phyloP scores from a whole-genome alignment of 2,329 filamentous ascomycete species.

The Alternaria tenuissima region DNA sequence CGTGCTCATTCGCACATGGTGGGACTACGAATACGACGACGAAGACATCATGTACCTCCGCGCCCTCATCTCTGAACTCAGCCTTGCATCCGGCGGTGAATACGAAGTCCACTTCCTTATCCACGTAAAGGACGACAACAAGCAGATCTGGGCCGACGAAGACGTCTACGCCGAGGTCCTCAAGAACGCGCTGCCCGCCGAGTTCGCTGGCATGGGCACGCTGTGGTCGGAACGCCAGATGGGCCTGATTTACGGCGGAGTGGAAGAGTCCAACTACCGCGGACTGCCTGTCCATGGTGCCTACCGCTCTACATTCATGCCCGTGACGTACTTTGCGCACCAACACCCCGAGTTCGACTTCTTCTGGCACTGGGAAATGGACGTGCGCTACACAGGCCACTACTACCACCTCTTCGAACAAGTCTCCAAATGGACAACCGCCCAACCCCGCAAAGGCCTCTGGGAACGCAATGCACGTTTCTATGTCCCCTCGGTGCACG shows the following conservation, averaged over 20 bases:
- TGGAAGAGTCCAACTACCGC: constrained; percentile 60
- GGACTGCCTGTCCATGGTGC: constrained; percentile 73
- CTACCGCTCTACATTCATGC: constrained; percentile 84
- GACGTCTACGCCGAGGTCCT: constrained; percentile 74
- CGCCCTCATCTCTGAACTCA: constrained; percentile 80
- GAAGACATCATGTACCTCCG: constrained; percentile 85
- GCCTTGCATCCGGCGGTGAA: constrained; percentile 79
- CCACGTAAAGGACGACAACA: constrained; percentile 80
- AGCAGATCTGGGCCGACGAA: constrained; percentile 83
- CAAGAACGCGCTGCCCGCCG: constrained; percentile 55
- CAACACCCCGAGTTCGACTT: constrained; percentile 88
- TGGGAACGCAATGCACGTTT: constrained; percentile 82
- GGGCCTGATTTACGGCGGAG: constrained; percentile 62
- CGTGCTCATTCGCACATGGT: constrained; percentile 83
- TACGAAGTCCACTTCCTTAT: constrained; percentile 85
- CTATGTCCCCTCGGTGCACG: constrained; percentile 76
- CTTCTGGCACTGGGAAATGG: constrained; percentile 97
- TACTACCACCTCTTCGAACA: constrained; percentile 81
- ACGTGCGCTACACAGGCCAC: constrained; percentile 88
- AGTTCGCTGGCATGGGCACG: constrained; percentile 62
- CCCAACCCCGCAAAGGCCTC: constrained; percentile 74
- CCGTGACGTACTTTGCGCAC: constrained; percentile 91
- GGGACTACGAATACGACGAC: constrained; percentile 77
- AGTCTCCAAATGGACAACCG: constrained; percentile 70
- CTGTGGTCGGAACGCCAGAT: constrained; percentile 63